These are phyloP conservation scores for Albugo candida DNA, from an alignment of 352 stramenopile genomes.

Conservation along the genomic window DNA sequence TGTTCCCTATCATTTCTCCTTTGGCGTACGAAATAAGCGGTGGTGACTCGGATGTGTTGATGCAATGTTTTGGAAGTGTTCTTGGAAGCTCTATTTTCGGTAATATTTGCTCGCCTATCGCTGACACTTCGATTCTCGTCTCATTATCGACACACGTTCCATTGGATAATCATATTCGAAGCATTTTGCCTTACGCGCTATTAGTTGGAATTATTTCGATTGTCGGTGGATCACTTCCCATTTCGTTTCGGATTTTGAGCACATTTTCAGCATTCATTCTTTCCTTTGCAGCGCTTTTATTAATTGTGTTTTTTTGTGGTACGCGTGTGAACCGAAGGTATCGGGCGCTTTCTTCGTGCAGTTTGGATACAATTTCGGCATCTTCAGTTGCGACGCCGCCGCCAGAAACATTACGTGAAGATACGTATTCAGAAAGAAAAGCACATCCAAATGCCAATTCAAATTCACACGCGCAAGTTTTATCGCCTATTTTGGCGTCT, in stretches of 20 bases:
- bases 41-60: conserved; percentile 60
- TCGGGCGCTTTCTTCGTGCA: conserved; percentile 50
- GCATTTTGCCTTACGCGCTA: conserved; percentile 67
- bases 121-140: conserved; percentile 83
- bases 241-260: conserved; percentile 51
- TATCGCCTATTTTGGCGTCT: too few relatives aligned
- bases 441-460: too few relatives aligned
- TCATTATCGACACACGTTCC: conserved; percentile 56
- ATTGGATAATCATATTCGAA: conserved; percentile 69
- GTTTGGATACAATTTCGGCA: conserved; percentile 15
- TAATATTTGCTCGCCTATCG: conserved; percentile 82
- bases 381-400: conserved; percentile 18
- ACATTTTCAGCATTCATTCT: conserved; percentile 65
- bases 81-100: conserved; percentile 73
- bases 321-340: conserved; percentile 60
- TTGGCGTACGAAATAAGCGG: conserved; percentile 68
- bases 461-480: too few relatives aligned
- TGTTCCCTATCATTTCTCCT: conserved; percentile 82
- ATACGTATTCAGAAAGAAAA: too few relatives aligned
- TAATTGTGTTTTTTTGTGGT: conserved; percentile 65
- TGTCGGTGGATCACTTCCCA: conserved; percentile 40
- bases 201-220: conserved; percentile 51
- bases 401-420: too few relatives aligned
- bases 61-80: conserved; percentile 77
- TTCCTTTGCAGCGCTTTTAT: conserved; percentile 41